Evolutionary conservation across 371 early-diverging fungal species (phyloP), one percentile per base, ranked within the genome.

Genomic region (Dipsacomyces acuminosporus): DNA sequence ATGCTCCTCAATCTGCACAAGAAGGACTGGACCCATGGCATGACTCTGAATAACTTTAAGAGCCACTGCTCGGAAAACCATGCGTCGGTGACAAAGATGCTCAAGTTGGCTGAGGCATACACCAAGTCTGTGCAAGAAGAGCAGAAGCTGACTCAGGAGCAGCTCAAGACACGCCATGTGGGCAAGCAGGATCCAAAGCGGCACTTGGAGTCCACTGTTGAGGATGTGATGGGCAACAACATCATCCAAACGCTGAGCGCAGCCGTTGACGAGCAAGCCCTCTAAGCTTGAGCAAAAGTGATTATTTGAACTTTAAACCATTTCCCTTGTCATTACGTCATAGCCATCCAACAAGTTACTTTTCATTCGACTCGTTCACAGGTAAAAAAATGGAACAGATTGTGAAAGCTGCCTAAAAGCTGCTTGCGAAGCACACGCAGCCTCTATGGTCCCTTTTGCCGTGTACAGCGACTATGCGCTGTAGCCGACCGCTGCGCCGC

Each of bases 1-100:
- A 99, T 99, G 99, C 75, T 99, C 45, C 78, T 99, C 51, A 99
- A 97, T 75, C 65, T 99, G 47, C 94, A 99, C 81, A 96, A 97
- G 78, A 97, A 96, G 80, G 93, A 91, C 59, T 99, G 99, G 99
- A 94, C 98, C 4, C 83, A 91, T 62, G 97, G 96, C n/a, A 77
- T 99, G 44, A 87, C 86, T 21, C 70, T 98, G 54, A 77, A 79
- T n/a, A 86, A 91, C 71, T 89, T 93, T 54, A 80, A 83, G 20
- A 79, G 85, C 52, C 93, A 92, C 61, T 78, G 89, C 21, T 79
- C 82, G 59, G 70, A 80, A 15, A 98, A 95, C 60, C 90, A 90
- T 66, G 76, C 81, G 70, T 80, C 83, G 40, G 93, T 94, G 36
- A 85, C 88, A 80, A 90, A 86, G 66, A 91, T 98, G 94, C 76